A percentile compares a stretch with the other conserved stretches of the same genome.
Evolutionary conservation across 2,329 filamentous ascomycete genomes (phyloP).

Genomic region (Ceratocystis smalleyi): DNA sequence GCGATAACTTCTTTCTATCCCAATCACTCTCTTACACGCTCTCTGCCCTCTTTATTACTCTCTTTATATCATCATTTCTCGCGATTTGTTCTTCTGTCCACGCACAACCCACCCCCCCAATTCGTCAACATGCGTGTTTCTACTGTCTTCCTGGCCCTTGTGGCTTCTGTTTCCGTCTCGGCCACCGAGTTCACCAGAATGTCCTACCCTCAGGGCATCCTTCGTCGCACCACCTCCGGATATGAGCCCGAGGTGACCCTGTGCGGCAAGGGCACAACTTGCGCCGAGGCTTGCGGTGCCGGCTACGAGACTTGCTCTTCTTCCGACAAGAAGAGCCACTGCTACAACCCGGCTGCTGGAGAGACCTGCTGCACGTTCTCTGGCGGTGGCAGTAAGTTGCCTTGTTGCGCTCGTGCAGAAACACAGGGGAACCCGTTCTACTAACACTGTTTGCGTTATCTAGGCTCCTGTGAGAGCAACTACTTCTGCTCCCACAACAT

Average conservation of each 20-base stretch:
- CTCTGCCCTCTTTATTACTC: constrained; percentile 1
- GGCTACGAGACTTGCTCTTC: constrained; percentile 36
- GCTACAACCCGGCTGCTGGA: constrained; percentile 36
- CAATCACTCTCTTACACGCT: neutral
- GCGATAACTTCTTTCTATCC: neutral
- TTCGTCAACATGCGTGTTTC: constrained; percentile 24
- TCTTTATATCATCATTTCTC: constrained; percentile 4
- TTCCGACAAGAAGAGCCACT: constrained; percentile 36
- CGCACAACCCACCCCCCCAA: neutral
- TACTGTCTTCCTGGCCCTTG: constrained; percentile 25
- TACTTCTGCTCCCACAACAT: constrained; percentile 48
- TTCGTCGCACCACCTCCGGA: constrained; percentile 29
- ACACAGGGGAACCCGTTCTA: neutral
- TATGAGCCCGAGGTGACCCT: constrained; percentile 34
- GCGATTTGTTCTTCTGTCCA: neutral
- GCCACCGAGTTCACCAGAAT: constrained; percentile 24
- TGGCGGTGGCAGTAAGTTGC: constrained; percentile 39
- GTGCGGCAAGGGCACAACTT: constrained; percentile 37
- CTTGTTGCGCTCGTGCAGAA: neutral
- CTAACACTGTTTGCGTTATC: constrained; percentile 5
- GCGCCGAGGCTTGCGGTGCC: constrained; percentile 39
- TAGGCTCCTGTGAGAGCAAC: constrained; percentile 44
- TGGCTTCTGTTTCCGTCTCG: constrained; percentile 23
- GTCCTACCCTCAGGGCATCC: constrained; percentile 27
- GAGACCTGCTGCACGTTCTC: constrained; percentile 42